Evolutionary conservation across 257 asterid genomes (phyloP).

Genomic region (Lycium barbarum): DNA sequence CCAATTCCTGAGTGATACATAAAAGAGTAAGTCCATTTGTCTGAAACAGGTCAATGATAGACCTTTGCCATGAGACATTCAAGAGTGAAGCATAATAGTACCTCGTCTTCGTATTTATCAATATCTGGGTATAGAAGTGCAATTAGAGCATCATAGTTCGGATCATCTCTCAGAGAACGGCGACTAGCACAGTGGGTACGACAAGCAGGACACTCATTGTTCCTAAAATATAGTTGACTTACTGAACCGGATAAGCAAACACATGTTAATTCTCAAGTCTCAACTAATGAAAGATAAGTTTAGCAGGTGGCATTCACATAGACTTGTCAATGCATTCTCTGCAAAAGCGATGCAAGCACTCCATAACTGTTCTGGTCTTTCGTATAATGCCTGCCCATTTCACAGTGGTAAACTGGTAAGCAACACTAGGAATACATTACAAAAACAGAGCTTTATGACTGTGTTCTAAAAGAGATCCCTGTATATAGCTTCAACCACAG

Average conservation of each 20-base stretch:
- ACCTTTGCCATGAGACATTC: conserved; percentile 20
- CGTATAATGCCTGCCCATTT: conserved; percentile 77
- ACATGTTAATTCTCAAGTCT: conserved; percentile 14
- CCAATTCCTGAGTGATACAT: conserved; percentile 66
- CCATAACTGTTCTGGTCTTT: conserved; percentile 99
- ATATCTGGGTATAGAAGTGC: conserved; percentile 89
- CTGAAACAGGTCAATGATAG: conserved; percentile 22
- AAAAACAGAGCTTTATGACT: conserved; percentile 20
- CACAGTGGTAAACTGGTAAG: conserved; percentile 35
- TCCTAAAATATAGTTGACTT: conserved; percentile 57
- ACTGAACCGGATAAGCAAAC: conserved; percentile 10
- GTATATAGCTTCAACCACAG: background rate
- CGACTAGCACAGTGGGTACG: conserved; percentile 99
- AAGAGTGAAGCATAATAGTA: conserved; percentile 41
- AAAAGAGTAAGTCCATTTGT: conserved; percentile 20
- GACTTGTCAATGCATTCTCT: conserved; percentile 99
- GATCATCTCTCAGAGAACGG: conserved; percentile 97
- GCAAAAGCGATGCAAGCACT: conserved; percentile 98
- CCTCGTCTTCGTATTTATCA: conserved; percentile 97
- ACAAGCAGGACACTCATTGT: conserved; percentile 99
- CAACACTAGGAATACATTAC: conserved; percentile 24
- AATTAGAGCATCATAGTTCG: conserved; percentile 94
- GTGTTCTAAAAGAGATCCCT: conserved; percentile 11
- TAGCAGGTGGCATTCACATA: conserved; percentile 79
- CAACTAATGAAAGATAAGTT: conserved; percentile 22